phyloP scores from a whole-genome alignment of 805 yeast species.

The Metschnikowia koreensis region DNA sequence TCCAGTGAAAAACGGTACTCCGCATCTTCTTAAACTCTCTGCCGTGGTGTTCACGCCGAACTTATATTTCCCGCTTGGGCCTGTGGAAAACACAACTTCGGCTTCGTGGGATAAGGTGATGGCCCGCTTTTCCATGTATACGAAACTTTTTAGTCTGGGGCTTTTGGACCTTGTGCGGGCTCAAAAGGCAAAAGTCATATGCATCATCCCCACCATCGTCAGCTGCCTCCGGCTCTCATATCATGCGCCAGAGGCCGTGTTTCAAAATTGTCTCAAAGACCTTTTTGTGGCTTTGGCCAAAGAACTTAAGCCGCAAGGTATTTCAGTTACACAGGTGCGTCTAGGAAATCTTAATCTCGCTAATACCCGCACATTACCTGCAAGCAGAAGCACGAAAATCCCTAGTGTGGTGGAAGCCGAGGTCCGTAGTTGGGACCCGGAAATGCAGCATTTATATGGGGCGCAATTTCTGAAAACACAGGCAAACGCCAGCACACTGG shows the following conservation, averaged over 20 bases:
- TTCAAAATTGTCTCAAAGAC: conserved; percentile 43
- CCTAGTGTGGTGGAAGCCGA: conserved; percentile 35
- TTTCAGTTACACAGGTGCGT: conserved; percentile 39
- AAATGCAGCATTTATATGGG: conserved; percentile 34
- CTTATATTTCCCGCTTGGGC: conserved; percentile 64
- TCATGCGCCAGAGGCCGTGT: conserved; percentile 61
- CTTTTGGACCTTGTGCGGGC: conserved; percentile 52
- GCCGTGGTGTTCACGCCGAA: conserved; percentile 73
- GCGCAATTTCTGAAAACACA: conserved; percentile 32
- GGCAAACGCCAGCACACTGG: conserved; percentile 30
- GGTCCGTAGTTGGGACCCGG: conserved; percentile 38
- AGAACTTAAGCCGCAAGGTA: conserved; percentile 35
- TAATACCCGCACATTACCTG: conserved; percentile 17
- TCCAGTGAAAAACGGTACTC: conserved; percentile 57
- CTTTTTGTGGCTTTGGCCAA: conserved; percentile 35
- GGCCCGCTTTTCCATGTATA: conserved; percentile 47
- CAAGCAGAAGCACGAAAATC: conserved; percentile 21
- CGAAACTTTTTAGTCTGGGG: conserved; percentile 54
- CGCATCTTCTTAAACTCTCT: conserved; percentile 55
- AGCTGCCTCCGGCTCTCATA: conserved; percentile 56
- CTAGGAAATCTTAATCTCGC: conserved; percentile 40
- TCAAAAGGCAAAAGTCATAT: conserved; percentile 45
- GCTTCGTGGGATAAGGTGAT: conserved; percentile 52
- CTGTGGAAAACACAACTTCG: conserved; percentile 54
- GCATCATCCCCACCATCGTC: conserved; percentile 55